A percentile compares a stretch with the other conserved stretches of the same genome.
These are phyloP conservation scores for Zanthoxylum bungeanum DNA, from an alignment of 345 rosid species.

Conservation along the genomic window DNA sequence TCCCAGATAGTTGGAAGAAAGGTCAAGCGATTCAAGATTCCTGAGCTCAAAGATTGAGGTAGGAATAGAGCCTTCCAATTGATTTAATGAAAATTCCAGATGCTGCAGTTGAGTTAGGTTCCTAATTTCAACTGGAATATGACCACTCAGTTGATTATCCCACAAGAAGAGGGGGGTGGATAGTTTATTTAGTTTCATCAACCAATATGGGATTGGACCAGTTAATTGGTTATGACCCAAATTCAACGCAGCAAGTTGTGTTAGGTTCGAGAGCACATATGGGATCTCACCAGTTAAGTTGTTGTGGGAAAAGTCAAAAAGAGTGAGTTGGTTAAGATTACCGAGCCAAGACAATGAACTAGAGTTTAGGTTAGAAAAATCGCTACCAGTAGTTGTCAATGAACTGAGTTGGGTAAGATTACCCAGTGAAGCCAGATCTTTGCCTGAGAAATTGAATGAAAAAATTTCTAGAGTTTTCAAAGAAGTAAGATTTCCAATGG, in stretches of 20 bases:
- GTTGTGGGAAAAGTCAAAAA: too few species aligned
- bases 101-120: not conserved
- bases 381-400: not conserved
- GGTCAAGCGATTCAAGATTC: too few species aligned
- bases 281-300: conserved; percentile 9
- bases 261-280: not conserved
- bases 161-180: not conserved
- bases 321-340: too few species aligned
- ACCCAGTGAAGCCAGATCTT: not conserved
- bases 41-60: too few species aligned
- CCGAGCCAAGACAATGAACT: too few species aligned
- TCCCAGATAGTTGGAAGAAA: too few species aligned
- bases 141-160: not conserved
- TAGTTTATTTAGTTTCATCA: not conserved
- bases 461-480: too few species aligned
- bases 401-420: not conserved
- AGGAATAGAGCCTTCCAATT: too few species aligned
- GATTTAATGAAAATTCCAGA: too few species aligned
- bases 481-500: too few species aligned
- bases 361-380: too few species aligned
- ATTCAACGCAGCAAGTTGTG: not conserved
- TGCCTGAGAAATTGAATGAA: not conserved
- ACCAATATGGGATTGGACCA: conserved; percentile 13
- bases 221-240: conserved; percentile 11
- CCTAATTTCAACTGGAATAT: not conserved